Percentiles rank a stretch among this genome's conserved stretches.
These are phyloP conservation scores for Raphidocelis subcapitata DNA, from an alignment of 139 green algal species.

Conservation along the genomic window DNA sequence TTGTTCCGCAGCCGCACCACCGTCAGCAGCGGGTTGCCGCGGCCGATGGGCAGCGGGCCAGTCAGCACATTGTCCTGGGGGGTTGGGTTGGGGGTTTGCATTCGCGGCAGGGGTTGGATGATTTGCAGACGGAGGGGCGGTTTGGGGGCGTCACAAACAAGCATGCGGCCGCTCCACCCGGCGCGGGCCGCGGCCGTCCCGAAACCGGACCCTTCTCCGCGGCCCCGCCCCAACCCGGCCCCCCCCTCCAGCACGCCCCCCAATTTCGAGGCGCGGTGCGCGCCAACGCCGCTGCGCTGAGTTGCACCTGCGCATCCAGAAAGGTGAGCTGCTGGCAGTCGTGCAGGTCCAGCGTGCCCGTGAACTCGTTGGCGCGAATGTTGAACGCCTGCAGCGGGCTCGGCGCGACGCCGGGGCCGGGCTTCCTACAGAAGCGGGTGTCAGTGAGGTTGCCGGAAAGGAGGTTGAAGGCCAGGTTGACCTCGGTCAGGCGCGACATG, in stretches of 20 bases:
- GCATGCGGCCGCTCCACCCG: no score
- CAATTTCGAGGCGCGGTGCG: no score
- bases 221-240: no score
- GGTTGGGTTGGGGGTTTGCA: no score
- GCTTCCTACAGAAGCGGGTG: neutral
- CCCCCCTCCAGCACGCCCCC: no score
- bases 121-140: no score
- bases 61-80: slow-evolving; percentile 25
- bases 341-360: neutral
- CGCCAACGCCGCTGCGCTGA: no score
- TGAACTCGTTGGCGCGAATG: slow-evolving; percentile 19
- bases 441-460: neutral
- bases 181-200: no score
- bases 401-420: neutral
- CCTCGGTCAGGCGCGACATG: no score
- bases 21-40: slow-evolving; percentile 2
- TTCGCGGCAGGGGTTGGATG: no score
- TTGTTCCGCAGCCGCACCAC: slow-evolving; percentile 9
- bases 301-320: slow-evolving; percentile 6
- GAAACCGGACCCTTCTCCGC: no score
- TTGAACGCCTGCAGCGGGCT: neutral
- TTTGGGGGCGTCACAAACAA: no score
- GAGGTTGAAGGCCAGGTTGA: slow-evolving; percentile 25
- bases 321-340: neutral
- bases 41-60: slow-evolving; percentile 8